Evolutionary conservation across 352 stramenopile species (phyloP).

Genomic region (Phytopythium chamaehyphon): DNA sequence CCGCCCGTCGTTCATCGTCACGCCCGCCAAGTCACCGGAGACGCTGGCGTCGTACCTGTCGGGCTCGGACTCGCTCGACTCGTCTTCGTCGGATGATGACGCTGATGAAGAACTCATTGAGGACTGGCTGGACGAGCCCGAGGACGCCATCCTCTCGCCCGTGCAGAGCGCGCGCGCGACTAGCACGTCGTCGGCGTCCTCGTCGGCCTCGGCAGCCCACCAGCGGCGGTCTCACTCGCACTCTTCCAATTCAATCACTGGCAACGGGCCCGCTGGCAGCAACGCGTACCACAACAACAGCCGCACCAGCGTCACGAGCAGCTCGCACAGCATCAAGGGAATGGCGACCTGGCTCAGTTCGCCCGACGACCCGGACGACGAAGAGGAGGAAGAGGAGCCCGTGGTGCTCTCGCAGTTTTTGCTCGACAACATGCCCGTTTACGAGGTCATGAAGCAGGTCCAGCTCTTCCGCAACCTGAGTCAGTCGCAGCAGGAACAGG

Average conservation of each 20-base stretch:
- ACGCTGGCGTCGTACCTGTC: constrained; percentile 18
- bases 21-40: constrained; percentile 13
- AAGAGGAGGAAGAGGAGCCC: constrained; percentile 65
- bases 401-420: constrained; percentile 65
- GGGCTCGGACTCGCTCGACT: constrained; percentile 40
- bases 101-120: constrained; percentile 55
- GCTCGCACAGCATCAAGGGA: constrained; percentile 54
- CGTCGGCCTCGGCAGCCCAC: constrained; percentile 28
- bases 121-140: constrained; percentile 75
- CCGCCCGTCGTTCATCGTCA: constrained; percentile 21
- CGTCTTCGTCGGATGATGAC: constrained; percentile 31
- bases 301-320: constrained; percentile 42
- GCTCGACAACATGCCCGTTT: constrained; percentile 81
- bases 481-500: constrained; percentile 86
- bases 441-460: constrained; percentile 87
- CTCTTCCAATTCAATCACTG: constrained; percentile 29
- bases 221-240: constrained; percentile 23
- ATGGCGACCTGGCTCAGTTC: constrained; percentile 67
- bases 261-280: constrained; percentile 13
- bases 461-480: constrained; percentile 85
- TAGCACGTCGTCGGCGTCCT: constrained; percentile 55
- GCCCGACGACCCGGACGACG: constrained; percentile 56
- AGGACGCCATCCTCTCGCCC: constrained; percentile 56
- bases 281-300: constrained; percentile 29
- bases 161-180: constrained; percentile 21